Evolutionary conservation across 2,329 filamentous ascomycete species (phyloP), one percentile per base, ranked within the genome.

Genomic region (Xylaria sp.): DNA sequence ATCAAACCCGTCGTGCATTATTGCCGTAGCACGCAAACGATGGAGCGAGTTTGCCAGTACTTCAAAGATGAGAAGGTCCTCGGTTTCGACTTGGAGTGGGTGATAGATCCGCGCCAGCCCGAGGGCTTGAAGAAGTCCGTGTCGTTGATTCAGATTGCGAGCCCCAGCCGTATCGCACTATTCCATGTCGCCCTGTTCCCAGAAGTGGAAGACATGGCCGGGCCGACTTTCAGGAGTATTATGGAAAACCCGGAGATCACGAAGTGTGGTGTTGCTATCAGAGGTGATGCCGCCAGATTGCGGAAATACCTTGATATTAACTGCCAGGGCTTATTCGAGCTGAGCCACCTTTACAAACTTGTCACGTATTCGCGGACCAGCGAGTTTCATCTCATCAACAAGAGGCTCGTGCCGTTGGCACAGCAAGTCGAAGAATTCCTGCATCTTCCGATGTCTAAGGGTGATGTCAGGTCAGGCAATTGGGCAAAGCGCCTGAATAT

Each of bases 41-140:
- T 89, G 16, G 91, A 97, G 71, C 74, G 77, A 4, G 81, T 89
- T 6, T 79, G 84, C 60, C 73, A 82, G 59, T 80, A 88, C 59
- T 96, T 97, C 66, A 70, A 86, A 46, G 66, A 81, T 30, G 85
- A 94, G 68, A 78, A 83, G 46, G 74, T 95, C 1, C 72, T 97
- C n/a, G 92, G 92, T 0, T 91, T 97, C 62, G 92, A 97, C 69
- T 80, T 97, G 63, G 93, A 97, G 76, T 97, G 93, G 92, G 80
- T 84, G 55, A 65, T 78, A 1, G 76, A 81, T 4, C 79, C 84
- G 0, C 76, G 70, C 4, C 78, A 71, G 18, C 67, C 64, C 6
- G 71, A 79, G 2, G 78, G 79, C 2, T 75, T 86, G 3, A 87
- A 89, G 64, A 78, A 81, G 55, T 91, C 92, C 62, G 83, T 95